Base-by-base conservation (phyloP, 257 asterid genomes). In the Primulina huaijiensis region DNA sequence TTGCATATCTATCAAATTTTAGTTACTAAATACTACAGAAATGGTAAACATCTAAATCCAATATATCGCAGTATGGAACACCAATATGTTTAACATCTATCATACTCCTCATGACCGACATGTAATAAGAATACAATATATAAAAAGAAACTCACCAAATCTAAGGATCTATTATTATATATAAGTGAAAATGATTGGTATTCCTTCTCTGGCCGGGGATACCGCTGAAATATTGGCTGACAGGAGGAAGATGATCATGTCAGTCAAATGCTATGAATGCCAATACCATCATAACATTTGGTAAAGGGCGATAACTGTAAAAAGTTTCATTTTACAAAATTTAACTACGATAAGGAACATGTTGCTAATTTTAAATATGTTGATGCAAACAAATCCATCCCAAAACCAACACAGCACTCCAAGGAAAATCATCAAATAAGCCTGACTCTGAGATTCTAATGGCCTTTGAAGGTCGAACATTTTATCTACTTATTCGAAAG, bases 131-230 rank as follows among this genome's bases (percentile, higher is more conserved):
- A 64, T 35, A 61, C 25, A 23, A 67, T 52, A 73, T 72, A 73
- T 17, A 76, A 46, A 31, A 46, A 77, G 65, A 78, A 77, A 82
- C 95, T 82, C 76, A 90, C 98, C 98, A 92, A 78, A 82, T 92
- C 98, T 74, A 92, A 81, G 63, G 98, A 88, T 74, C 96, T 83
- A 59, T 90, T 96, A 27, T 72, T 81, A 65, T 86, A 83, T 80
- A 90, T 85, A 35, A 90, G 95, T 65, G 98, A 92, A 82, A 92
- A 88, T 69, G 98, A 92, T 68, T 89, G 96, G 79, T 92, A 92
- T 75, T 92, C 98, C 89, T 92, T 92, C 78, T 92, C 96, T 46
- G 98, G 98, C 20, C 97, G 90, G 75, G 95, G 97, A 75, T 90
- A 88, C 64, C 96, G 86, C 79, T 88, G 94, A 77, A 92, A 92